Base-by-base conservation (phyloP, 225 moss, liverwort and hornwort genomes). In the Takakia lepidozioides region DNA sequence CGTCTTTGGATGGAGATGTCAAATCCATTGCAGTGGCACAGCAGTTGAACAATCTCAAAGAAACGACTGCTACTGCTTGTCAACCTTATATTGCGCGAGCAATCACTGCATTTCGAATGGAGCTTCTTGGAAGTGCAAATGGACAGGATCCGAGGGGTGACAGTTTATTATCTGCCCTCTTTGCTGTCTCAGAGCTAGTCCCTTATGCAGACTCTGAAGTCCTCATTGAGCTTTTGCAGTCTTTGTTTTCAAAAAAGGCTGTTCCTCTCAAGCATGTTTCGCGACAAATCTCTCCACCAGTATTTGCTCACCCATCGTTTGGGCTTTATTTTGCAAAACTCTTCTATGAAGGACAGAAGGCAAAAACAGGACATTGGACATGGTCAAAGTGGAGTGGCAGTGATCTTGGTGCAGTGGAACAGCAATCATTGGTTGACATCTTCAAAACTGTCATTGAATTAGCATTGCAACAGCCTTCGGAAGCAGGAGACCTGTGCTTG, bases 401-500 rank as follows among this genome's bases (percentile, higher is more conserved):
- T n/a, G n/a, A n/a, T 38, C 38, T 48, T 41, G 35, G 52, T 24
- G 10, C 59, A 42, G 48, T 59, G 39, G 51, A 56, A 52, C 61
- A 46, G 36, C 65, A 61, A 25, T 46, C 56, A 17, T 38, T 83
- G 19, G 58, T 77, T 25, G 73, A 73, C 39, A 62, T 93, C 43
- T 93, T 46, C 46, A 67, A 65, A 59, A 51, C 38, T 40, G 71
- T 88, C 32, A 46, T 75, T 10, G 69, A 64, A 42, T 73, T 80
- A 59, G 82, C 80, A 48, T 53, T 76, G 19, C 58, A 68, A 60
- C 67, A 67, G 57, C 52, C 61, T 46, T 60, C 80, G 8, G 69
- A 71, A 38, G 53, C 69, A 47, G 95, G 80, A 48, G 95, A 90
- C 61, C 57, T 73, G 36, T 87, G 95, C 65, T 67, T 98, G 64